Base-by-base conservation (phyloP, 441 rosid genomes). In the Daphne laureola region DNA sequence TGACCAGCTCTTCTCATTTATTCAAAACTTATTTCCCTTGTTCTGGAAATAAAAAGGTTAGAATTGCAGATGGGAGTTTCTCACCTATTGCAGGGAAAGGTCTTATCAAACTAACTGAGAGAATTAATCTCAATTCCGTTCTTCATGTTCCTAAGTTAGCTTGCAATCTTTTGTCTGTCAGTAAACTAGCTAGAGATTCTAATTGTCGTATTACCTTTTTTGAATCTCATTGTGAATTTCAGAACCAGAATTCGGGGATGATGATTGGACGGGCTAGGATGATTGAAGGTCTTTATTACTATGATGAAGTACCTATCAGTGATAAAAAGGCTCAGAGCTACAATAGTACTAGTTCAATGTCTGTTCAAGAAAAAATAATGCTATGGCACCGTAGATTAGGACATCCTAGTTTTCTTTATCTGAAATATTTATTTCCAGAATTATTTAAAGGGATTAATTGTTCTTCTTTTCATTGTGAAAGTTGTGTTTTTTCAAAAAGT, bases 261-360 rank as follows among this genome's bases (percentile, higher is more conserved):
- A 55, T 13, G 56, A 59, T 49, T 59, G 63, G 43, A n/a, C 40
- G 17, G 49, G 63, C 63, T 59, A 50, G n/a, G 17, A 38, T 49
- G 63, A 23, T 40, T 9, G 55, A 38, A 2, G 12, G 16, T 4
- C 45, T 38, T 17, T 36, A 38, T 9, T 52, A 15, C 17, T 52
- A 35, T 12, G 45, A 36, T 36, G 55, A 8, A 1, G 18, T 14
- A n/a, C 16, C 18, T 38, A 8, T 8, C 7, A 7, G 7, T 17
- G 17, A 36, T 52, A 35, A 51, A 51, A 17, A 15, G 35, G 43
- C 40, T 31, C 23, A 31, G 17, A 14, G 43, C 35, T 36, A 38
- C 21, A 14, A 46, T 50, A 49, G 27, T 42, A 35, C 27, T 50
- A 15, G 31, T 59, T 50, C 42, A 14, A 21, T 4, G 21, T 17